These are phyloP conservation scores for Capsaspora owczarzaki DNA, from an alignment of 78 protist genomes.

Conservation along the genomic window DNA sequence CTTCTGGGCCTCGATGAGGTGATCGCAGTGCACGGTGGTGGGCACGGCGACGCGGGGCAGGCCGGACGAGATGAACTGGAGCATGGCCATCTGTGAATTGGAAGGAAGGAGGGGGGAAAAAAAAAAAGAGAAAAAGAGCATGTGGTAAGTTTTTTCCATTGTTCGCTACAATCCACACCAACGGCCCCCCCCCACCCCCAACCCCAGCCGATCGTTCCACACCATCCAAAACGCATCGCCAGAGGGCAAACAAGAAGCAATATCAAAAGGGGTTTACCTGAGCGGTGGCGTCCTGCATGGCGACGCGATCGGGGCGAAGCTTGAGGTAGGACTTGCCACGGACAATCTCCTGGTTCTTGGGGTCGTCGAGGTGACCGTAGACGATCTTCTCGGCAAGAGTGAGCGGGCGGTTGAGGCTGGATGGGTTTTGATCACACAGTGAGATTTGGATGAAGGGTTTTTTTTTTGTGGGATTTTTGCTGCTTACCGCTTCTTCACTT, in stretches of 20 bases:
- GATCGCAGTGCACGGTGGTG: slow-evolving; percentile 91
- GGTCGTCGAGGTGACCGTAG: slow-evolving; percentile 77
- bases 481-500: not conserved
- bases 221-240: no score
- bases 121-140: slow-evolving; percentile 3
- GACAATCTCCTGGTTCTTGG: slow-evolving; percentile 24
- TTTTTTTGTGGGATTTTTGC: not conserved
- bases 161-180: no score
- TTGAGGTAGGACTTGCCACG: slow-evolving; percentile 77
- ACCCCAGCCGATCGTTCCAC: no score
- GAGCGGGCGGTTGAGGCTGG: slow-evolving; percentile 62
- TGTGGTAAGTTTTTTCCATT: no score
- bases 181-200: slow-evolving; percentile 16
- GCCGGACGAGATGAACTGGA: slow-evolving; percentile 88
- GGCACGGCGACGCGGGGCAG: slow-evolving; percentile 83
- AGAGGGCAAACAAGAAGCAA: slow-evolving; percentile 4
- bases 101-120: slow-evolving; percentile 49
- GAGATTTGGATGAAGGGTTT: not conserved
- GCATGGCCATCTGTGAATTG: slow-evolving; percentile 93
- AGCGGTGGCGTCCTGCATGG: slow-evolving; percentile 71
- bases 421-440: not conserved
- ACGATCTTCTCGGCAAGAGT: slow-evolving; percentile 83
- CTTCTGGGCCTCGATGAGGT: slow-evolving; percentile 73
- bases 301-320: slow-evolving; percentile 89
- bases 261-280: no score